Evolutionary conservation across 2,329 filamentous ascomycete species (phyloP).

Genomic region (Aureobasidium lini): DNA sequence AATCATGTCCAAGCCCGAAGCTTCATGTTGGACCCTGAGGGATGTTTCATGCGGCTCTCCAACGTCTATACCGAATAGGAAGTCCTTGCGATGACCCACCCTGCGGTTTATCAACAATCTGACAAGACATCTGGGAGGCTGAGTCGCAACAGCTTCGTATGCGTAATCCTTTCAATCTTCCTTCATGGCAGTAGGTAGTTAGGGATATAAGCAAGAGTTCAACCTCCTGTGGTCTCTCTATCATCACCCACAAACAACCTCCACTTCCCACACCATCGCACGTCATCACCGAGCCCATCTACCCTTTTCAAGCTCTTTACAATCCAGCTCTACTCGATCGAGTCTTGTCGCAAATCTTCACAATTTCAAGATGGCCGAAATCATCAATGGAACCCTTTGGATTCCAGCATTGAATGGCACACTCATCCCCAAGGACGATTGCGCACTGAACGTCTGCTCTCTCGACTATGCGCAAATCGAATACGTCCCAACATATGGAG

Average conservation of each 20-base stretch:
- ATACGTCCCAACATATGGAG: slow-evolving; percentile 46
- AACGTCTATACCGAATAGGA: neutral
- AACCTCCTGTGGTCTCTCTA: neutral
- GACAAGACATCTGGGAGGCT: neutral
- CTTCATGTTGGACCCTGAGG: neutral
- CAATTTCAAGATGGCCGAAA: neutral
- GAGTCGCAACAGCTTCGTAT: neutral
- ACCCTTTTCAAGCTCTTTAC: neutral
- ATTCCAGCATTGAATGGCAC: slow-evolving; percentile 8
- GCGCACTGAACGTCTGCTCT: slow-evolving; percentile 25
- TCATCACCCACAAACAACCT: neutral
- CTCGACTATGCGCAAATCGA: slow-evolving; percentile 37
- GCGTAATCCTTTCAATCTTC: neutral
- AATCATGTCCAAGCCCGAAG: neutral
- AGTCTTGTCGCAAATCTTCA: neutral
- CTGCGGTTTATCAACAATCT: neutral
- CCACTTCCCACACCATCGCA: neutral
- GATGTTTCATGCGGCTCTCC: neutral
- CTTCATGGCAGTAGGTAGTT: neutral
- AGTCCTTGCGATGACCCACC: neutral
- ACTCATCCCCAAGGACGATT: slow-evolving; percentile 11
- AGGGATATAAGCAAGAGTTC: neutral
- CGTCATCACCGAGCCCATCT: neutral
- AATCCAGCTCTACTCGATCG: neutral
- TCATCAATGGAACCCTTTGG: slow-evolving; percentile 4